These are phyloP conservation scores for Tanacetum coccineum DNA, from an alignment of 129 eudicot species.

Conservation along the genomic window DNA sequence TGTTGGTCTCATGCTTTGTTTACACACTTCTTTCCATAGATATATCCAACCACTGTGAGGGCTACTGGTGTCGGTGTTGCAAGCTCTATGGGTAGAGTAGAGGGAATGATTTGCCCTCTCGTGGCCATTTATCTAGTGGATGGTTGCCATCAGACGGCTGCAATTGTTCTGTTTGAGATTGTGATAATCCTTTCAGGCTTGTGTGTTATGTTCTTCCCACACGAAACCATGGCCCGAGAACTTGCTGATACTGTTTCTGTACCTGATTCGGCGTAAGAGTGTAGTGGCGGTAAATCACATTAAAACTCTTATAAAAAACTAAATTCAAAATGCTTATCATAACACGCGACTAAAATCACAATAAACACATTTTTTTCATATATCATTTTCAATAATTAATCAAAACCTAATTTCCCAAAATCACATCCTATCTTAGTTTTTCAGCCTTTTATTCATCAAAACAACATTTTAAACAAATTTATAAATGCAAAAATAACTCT, in stretches of 20 bases:
- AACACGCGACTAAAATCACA: too few species aligned
- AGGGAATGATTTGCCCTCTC: slow-evolving; percentile 63
- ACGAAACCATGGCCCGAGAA: slow-evolving; percentile 61
- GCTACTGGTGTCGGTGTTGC: slow-evolving; percentile 65
- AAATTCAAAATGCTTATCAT: too few species aligned
- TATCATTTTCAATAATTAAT: too few species aligned
- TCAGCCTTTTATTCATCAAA: too few species aligned
- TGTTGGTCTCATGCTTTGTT: background rate
- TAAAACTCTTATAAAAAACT: too few species aligned
- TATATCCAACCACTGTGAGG: slow-evolving; percentile 70
- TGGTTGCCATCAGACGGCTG: slow-evolving; percentile 52
- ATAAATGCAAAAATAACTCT: too few species aligned
- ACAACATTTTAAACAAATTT: too few species aligned
- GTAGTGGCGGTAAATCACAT: background rate
- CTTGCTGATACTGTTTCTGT: slow-evolving; percentile 25
- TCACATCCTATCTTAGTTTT: too few species aligned
- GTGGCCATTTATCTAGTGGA: slow-evolving; percentile 56
- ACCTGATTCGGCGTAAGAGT: slow-evolving; percentile 17
- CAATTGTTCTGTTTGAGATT: slow-evolving; percentile 53
- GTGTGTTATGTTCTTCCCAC: slow-evolving; percentile 49
- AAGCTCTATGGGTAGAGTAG: slow-evolving; percentile 62
- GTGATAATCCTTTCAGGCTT: slow-evolving; percentile 49
- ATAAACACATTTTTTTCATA: too few species aligned
- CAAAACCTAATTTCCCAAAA: too few species aligned
- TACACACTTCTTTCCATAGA: slow-evolving; percentile 27